Evolutionary conservation across 257 asterid species (phyloP).

Genomic region (Linaria vulgaris): DNA sequence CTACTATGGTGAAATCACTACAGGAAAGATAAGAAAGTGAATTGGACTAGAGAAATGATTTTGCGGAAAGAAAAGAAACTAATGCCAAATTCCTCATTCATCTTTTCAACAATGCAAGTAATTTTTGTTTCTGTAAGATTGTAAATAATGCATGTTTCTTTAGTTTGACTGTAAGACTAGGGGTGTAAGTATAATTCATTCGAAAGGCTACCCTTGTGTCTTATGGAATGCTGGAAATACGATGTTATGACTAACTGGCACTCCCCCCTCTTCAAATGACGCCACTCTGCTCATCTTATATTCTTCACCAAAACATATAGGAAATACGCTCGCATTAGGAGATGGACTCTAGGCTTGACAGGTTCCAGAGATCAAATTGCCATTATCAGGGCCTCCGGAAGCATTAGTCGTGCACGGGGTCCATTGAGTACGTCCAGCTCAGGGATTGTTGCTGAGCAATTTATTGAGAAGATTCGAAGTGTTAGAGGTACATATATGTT

Average conservation of each 20-base stretch:
- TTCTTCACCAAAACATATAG: conserved; percentile 36
- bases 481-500: conserved; percentile 61
- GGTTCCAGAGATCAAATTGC: conserved; percentile 79
- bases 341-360: conserved; percentile 85
- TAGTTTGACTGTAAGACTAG: too few species aligned
- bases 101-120: too few species aligned
- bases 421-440: conserved; percentile 64
- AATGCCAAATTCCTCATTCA: too few species aligned
- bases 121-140: too few species aligned
- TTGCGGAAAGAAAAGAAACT: too few species aligned
- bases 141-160: too few species aligned
- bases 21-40: too few species aligned
- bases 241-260: neutral
- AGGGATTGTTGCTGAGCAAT: conserved; percentile 81
- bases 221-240: conserved; percentile 9
- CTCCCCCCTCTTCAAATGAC: conserved; percentile 11
- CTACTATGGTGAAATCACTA: too few species aligned
- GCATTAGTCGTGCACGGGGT: conserved; percentile 79
- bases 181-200: too few species aligned
- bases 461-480: conserved; percentile 82
- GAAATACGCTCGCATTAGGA: conserved; percentile 74
- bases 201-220: conserved; percentile 14
- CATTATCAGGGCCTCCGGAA: conserved; percentile 92
- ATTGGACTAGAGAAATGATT: too few species aligned
- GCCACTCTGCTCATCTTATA: conserved; percentile 15